Evolutionary conservation across 257 asterid species (phyloP).

Genomic region (Fraxinus cuspidata): DNA sequence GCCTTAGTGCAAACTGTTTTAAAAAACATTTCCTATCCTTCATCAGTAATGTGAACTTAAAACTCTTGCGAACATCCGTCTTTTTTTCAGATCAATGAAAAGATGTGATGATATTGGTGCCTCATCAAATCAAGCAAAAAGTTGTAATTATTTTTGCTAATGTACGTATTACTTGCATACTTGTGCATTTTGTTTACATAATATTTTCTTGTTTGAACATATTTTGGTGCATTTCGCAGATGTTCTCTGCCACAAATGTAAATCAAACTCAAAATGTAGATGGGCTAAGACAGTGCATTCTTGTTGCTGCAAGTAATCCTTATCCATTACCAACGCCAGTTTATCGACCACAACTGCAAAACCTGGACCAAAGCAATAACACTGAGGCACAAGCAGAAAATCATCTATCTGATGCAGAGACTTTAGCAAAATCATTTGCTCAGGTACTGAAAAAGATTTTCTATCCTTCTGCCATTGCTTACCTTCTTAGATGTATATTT

Average conservation of each 20-base stretch:
- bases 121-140: not conserved
- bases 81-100: not conserved
- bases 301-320: constrained; percentile 92
- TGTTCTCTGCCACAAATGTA: constrained; percentile 63
- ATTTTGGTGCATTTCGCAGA: constrained; percentile 43
- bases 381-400: constrained; percentile 58
- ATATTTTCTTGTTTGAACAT: constrained; percentile 13
- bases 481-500: constrained; percentile 18
- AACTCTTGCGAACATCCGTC: not conserved
- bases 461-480: constrained; percentile 4
- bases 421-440: constrained; percentile 76
- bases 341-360: constrained; percentile 59
- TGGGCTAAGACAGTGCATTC: constrained; percentile 81
- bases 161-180: constrained; percentile 1
- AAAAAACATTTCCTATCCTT: not conserved
- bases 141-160: not conserved
- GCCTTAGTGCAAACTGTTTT: not conserved
- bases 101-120: not conserved
- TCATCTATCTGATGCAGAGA: constrained; percentile 77
- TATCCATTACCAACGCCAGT: constrained; percentile 79
- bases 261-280: constrained; percentile 67
- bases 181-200: constrained; percentile 5
- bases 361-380: constrained; percentile 53
- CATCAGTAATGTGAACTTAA: not conserved
- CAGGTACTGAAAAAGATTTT: constrained; percentile 49